Evolutionary conservation across 2,329 filamentous ascomycete genomes (phyloP).

Genomic region (Penicillium sclerotiorum): DNA sequence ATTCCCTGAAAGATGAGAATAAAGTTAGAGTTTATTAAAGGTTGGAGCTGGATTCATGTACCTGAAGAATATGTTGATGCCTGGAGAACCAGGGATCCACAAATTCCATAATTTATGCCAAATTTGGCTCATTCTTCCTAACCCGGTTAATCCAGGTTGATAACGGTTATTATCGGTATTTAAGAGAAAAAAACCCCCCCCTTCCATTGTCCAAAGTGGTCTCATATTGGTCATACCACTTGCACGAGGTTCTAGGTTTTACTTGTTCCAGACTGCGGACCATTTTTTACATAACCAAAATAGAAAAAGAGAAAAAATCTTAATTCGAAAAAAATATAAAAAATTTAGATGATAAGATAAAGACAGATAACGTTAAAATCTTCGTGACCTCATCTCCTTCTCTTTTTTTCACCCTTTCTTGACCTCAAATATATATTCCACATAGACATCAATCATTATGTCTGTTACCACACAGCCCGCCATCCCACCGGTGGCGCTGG

Average conservation of each 20-base stretch:
- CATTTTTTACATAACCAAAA: too few species aligned
- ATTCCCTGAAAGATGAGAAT: too few species aligned
- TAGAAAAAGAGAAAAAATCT: too few species aligned
- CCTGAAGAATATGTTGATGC: too few species aligned
- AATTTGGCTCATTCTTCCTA: too few species aligned
- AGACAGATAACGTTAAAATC: neutral
- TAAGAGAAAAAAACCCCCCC: neutral
- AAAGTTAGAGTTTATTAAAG: neutral
- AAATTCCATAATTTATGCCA: too few species aligned
- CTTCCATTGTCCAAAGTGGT: too few species aligned
- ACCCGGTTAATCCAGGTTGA: neutral
- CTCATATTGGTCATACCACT: too few species aligned
- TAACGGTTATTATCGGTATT: neutral
- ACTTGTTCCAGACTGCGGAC: too few species aligned
- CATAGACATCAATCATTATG: conserved; percentile 38
- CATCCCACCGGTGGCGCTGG: conserved; percentile 59
- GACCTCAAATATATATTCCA: neutral
- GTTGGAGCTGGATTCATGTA: too few species aligned
- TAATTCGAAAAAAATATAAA: neutral
- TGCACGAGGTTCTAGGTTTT: too few species aligned
- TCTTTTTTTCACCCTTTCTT: neutral
- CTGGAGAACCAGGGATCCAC: neutral
- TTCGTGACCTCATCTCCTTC: neutral
- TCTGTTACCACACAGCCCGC: conserved; percentile 53
- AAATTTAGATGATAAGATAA: neutral